Percentiles rank a stretch among this genome's conserved stretches.
Conservation (phyloP, 2,329 filamentous ascomycete species). For the Bipolaris oryzae region DNA sequence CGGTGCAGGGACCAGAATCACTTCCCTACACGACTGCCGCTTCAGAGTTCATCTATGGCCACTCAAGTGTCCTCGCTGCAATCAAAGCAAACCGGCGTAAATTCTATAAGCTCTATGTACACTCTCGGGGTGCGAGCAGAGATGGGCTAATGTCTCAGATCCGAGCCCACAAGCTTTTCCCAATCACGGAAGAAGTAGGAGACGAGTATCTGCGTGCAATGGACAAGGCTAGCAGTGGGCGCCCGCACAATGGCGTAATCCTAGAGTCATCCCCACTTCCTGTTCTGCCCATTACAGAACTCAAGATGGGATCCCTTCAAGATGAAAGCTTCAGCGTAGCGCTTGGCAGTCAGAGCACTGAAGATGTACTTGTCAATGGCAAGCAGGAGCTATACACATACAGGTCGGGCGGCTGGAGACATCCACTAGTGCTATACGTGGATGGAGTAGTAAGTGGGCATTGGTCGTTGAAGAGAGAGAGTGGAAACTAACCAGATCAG, state of each 20-base stretch:
- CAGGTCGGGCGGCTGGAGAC: conserved; percentile 54
- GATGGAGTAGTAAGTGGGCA: conserved; percentile 64
- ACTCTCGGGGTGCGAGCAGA: conserved; percentile 31
- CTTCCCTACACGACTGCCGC: conserved; percentile 81
- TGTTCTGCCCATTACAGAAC: conserved; percentile 66
- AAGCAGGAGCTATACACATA: conserved; percentile 59
- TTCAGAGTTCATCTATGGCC: conserved; percentile 90
- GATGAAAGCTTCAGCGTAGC: conserved; percentile 30
- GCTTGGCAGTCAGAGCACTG: conserved; percentile 71
- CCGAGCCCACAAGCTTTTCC: conserved; percentile 25
- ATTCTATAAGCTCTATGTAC: conserved; percentile 82
- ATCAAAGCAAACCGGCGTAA: conserved; percentile 71
- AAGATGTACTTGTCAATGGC: conserved; percentile 78
- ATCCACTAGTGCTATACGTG: conserved; percentile 75
- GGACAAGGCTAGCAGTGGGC: conserved; percentile 79
- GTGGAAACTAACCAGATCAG: conserved; percentile 35
- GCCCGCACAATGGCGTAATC: conserved; percentile 89
- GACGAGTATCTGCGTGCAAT: conserved; percentile 69
- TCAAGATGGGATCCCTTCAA: conserved; percentile 59
- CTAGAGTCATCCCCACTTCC: conserved; percentile 87
- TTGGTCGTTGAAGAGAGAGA: not conserved
- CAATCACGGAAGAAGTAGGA: conserved; percentile 59
- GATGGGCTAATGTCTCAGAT: conserved; percentile 29
- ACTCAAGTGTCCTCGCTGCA: conserved; percentile 79
- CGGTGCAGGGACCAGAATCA: conserved; percentile 35